Conservation (phyloP, 352 stramenopile species). For the Globisporangium megalacanthum region DNA sequence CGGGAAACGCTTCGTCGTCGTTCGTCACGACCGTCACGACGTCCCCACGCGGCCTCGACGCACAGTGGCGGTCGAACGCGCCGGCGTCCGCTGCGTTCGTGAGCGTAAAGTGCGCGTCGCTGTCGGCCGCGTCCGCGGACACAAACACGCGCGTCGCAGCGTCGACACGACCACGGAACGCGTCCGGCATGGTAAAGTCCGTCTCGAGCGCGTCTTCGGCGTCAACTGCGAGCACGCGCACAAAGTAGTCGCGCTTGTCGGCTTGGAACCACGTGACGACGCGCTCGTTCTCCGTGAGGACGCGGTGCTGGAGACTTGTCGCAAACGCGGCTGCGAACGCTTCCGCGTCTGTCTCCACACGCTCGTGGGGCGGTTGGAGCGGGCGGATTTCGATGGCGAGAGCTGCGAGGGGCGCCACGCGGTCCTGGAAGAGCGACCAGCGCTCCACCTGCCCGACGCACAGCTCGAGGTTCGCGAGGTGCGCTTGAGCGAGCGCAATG, state of each 20-base stretch:
- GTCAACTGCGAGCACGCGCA: slow-evolving; percentile 68
- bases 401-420: slow-evolving; percentile 29
- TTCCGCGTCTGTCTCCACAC: slow-evolving; percentile 34
- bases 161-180: slow-evolving; percentile 63
- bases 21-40: slow-evolving; percentile 75
- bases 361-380: slow-evolving; percentile 7
- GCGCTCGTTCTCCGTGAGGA: slow-evolving; percentile 78
- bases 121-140: slow-evolving; percentile 37
- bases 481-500: slow-evolving; percentile 55
- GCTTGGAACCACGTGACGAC: slow-evolving; percentile 42
- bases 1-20: slow-evolving; percentile 86
- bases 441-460: slow-evolving; percentile 64
- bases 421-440: slow-evolving; percentile 72
- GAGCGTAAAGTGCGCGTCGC: slow-evolving; percentile 28
- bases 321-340: slow-evolving; percentile 51
- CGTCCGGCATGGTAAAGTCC: slow-evolving; percentile 82
- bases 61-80: slow-evolving; percentile 1
- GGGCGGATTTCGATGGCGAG: slow-evolving; percentile 72
- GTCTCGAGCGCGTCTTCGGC: slow-evolving; percentile 68
- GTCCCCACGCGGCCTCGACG: slow-evolving; percentile 40
- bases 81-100: slow-evolving; percentile 24
- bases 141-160: slow-evolving; percentile 58
- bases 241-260: slow-evolving; percentile 53
- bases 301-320: slow-evolving; percentile 46
- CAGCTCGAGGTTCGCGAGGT: slow-evolving; percentile 80